Base-by-base conservation (phyloP, 768 basidiomycete species). In the Kwoniella pini region DNA sequence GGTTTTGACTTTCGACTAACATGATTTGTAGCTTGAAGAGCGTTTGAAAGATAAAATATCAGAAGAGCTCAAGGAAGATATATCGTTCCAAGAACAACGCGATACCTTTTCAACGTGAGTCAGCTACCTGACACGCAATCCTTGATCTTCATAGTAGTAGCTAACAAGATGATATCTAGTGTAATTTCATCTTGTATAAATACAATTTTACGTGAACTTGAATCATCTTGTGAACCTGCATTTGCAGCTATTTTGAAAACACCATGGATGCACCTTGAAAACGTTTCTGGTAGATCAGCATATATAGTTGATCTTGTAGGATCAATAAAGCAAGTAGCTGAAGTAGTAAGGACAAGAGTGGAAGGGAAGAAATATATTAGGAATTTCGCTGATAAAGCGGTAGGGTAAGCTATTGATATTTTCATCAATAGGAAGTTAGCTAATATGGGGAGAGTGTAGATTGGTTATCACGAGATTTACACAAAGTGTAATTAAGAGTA, bases 301-400 rank as follows among this genome's bases (percentile, higher is more conserved):
- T 96, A 94, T 74, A 83, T 90, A 3, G 81, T 81, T 4, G 93
- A 95, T 50, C 80, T 98, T 17, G 84, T 88, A 3, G 84, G 83
- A 48, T 85, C 85, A 0, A 82, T 88, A 24, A 89, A 91, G 66
- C 85, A 87, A 71, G 85, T 93, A 7, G 82, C 87, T 2, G 91
- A 90, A 48, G 80, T 83, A 12, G 84, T 95, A 53, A 87, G 88
- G 62, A 87, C 88, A 2, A 82, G 88, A 9, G 83, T 98, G 10
- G 93, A 98, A 78, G 90, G 92, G 71, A 96, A 96, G 84, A 96
- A 91, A 74, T 98, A 94, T 78, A 75, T 91, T 42, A 82, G 91
- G 54, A 99, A 94, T 79, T 86, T 94, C 76, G 85, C 93, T 52
- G 96, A 99, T 75, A 97, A 96, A 77, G 88, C 88, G 9, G 88